Evolutionary conservation across 164 flowering plant genomes (phyloP).

Genomic region (Annona squamosa): DNA sequence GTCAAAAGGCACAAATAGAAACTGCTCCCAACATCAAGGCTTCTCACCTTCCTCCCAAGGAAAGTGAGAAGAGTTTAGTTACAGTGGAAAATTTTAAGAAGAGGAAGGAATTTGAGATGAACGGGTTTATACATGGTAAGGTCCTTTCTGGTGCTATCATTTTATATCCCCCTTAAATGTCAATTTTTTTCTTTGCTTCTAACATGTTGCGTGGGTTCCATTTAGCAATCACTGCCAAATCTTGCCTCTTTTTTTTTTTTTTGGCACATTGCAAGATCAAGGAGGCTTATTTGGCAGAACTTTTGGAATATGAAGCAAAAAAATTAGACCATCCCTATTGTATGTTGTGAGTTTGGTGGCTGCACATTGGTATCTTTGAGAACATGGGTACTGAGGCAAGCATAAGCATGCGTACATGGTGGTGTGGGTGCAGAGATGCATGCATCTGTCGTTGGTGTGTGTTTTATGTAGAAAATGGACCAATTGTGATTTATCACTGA

Average conservation of each 20-base stretch:
- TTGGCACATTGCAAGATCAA: neutral
- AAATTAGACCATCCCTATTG: neutral
- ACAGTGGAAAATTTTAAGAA: conserved; percentile 34
- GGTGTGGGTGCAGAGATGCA: too few relatives aligned
- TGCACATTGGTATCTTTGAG: too few relatives aligned
- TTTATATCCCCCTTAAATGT: neutral
- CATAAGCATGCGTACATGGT: too few relatives aligned
- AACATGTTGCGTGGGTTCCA: neutral
- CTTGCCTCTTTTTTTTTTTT: neutral
- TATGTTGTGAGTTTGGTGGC: too few relatives aligned
- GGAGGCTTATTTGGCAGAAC: neutral
- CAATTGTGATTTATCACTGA: too few relatives aligned
- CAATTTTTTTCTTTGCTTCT: neutral
- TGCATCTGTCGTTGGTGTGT: neutral
- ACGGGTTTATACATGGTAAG: conserved; percentile 72
- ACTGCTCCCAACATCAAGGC: conserved; percentile 10
- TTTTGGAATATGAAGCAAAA: neutral
- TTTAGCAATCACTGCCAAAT: neutral
- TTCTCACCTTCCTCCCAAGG: conserved; percentile 17
- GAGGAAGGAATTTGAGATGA: conserved; percentile 46
- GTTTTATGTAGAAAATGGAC: neutral
- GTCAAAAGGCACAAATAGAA: conserved; percentile 16
- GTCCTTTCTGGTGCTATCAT: conserved; percentile 7
- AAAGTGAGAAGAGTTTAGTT: conserved; percentile 17
- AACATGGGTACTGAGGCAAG: too few relatives aligned